Conservation (phyloP, 73 alveolate genomes). For the Symbiodinium pilosum region DNA sequence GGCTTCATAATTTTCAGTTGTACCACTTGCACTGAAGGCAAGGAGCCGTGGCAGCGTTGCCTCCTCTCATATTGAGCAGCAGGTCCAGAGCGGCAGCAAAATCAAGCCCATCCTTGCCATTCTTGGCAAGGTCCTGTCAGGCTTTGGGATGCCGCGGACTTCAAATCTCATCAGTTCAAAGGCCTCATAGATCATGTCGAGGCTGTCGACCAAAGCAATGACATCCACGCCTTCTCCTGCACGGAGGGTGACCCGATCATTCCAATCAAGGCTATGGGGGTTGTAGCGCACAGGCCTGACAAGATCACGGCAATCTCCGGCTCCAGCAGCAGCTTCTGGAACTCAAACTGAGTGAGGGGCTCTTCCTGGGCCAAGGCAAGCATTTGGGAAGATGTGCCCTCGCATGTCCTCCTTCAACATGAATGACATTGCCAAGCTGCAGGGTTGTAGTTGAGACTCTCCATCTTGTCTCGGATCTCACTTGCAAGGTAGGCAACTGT, state of each 20-base stretch:
- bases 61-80: slow-evolving; percentile 84
- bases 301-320: slow-evolving; percentile 80
- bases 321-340: slow-evolving; percentile 85
- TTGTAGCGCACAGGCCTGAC: background rate
- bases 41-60: slow-evolving; percentile 46
- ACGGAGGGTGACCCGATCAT: background rate
- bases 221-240: slow-evolving; percentile 61
- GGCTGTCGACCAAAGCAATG: slow-evolving; percentile 82
- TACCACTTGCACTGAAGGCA: background rate
- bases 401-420: too few relatives aligned
- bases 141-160: too few relatives aligned
- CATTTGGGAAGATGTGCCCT: too few relatives aligned
- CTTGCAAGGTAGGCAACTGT: slow-evolving; percentile 53
- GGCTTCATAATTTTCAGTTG: too few relatives aligned
- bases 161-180: background rate
- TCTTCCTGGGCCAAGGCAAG: slow-evolving; percentile 10
- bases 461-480: slow-evolving; percentile 85
- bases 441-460: slow-evolving; percentile 1
- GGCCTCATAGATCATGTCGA: slow-evolving; percentile 77
- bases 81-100: slow-evolving; percentile 53
- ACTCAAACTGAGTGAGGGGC: slow-evolving; percentile 85
- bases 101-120: slow-evolving; percentile 75
- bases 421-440: background rate
- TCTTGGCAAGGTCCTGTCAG: background rate
- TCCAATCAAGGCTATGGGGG: background rate